Evolutionary conservation across 768 basidiomycete genomes (phyloP), one percentile per base, ranked within the genome.

Genomic region (Tulasnella sp.): DNA sequence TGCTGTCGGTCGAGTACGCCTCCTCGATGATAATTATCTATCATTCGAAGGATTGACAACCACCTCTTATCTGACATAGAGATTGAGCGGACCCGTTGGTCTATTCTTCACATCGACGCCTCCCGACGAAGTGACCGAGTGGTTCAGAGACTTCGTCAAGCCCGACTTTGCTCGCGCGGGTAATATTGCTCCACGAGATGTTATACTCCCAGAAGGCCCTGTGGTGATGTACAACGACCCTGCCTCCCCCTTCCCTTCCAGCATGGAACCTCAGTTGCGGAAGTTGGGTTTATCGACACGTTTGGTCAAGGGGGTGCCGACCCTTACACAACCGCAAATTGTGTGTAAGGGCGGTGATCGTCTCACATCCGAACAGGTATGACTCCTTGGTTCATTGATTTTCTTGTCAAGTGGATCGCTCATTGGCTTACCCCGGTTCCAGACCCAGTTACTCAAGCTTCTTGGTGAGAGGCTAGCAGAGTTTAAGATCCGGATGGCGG

Each of bases 241-340:
- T 0, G 89, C 91, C 49, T 91, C 96, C 79, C 92, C 94, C 2
- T 96, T 99, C 83, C 95, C 97, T 45, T 96, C 98, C 83, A 96
- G 95, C 80, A 95, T 99, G 85, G 97, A 99, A 78, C 96, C 96
- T 29, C 97, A 99, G 82, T 86, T 99, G 72, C 90, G 97, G 75
- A 93, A 93, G 82, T 88, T 99, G 42, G 97, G 97, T 9, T 84
- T 99, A 39, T 86, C 89, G 71, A 99, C 96, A 22, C 88, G 86
- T 38, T 88, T 99, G 87, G 89, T 91, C 76, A 89, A 88, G 80
- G 97, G 97, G 74, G 92, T 97, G 0, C 96, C 97, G 4, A 92
- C 91, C 8, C 84, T 99, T 67, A 87, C 88, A 74, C 87, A 84
- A 67, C 86, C 93, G n/a, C 95, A 98, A 82, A 87, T 88, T 73